Evolutionary conservation across 2,329 filamentous ascomycete species (phyloP).

Genomic region (Aspergillus thermomutatus): DNA sequence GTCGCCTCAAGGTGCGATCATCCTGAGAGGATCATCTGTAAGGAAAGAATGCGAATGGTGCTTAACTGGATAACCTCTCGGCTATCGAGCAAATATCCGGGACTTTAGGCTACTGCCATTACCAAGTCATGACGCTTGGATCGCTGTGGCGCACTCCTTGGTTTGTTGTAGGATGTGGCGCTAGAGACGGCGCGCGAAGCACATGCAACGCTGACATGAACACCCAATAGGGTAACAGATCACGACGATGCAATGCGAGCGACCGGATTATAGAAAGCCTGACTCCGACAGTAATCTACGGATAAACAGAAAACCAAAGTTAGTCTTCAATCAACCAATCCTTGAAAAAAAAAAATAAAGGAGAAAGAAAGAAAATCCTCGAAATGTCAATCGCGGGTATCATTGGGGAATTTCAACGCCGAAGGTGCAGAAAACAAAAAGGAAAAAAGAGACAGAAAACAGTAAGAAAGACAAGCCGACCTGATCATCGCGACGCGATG

Average conservation of each 20-base stretch:
- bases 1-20: neutral
- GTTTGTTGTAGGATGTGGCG: constrained; percentile 10
- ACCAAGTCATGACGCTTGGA: neutral
- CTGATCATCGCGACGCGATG: constrained; percentile 30
- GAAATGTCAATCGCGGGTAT: constrained; percentile 13
- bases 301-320: constrained; percentile 25
- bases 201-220: constrained; percentile 12
- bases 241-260: constrained; percentile 4
- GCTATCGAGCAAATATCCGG: neutral
- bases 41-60: neutral
- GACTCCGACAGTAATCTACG: constrained; percentile 48
- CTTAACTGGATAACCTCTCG: neutral
- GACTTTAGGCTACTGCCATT: neutral
- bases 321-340: constrained; percentile 28
- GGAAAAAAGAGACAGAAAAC: constrained; percentile 8
- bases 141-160: constrained; percentile 1
- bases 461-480: constrained; percentile 12
- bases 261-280: constrained; percentile 42
- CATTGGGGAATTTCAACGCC: constrained; percentile 11
- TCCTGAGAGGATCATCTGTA: neutral
- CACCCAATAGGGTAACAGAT: constrained; percentile 6
- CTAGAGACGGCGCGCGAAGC: neutral
- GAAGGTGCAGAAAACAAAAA: constrained; percentile 12
- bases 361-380: constrained; percentile 32
- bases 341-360: constrained; percentile 16